Percentiles rank a stretch among this genome's conserved stretches.
phyloP scores from a whole-genome alignment of 371 early-diverging fungal genomes.

The Funneliformis caledonium region DNA sequence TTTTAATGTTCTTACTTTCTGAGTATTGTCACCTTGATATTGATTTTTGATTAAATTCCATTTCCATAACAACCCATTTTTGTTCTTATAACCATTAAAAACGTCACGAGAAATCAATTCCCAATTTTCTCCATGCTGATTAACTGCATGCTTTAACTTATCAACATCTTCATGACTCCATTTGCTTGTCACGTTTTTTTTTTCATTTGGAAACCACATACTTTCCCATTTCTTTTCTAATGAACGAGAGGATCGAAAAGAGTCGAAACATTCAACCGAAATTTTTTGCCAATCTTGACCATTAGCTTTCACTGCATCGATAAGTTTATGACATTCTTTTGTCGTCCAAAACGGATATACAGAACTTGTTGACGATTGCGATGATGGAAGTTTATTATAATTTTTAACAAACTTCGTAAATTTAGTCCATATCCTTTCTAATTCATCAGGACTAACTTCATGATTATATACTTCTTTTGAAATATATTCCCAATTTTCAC shows the following conservation, averaged over 20 bases:
- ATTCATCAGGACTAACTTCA: background rate
- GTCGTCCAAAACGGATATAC: conserved; percentile 23
- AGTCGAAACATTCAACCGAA: background rate
- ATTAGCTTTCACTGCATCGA: background rate
- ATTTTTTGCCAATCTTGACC: conserved; percentile 20
- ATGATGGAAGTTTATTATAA: too few relatives aligned
- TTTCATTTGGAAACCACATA: background rate
- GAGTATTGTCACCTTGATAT: too few relatives aligned
- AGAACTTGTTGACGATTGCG: too few relatives aligned
- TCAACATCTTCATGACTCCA: too few relatives aligned
- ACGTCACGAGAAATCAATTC: background rate
- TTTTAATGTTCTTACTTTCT: too few relatives aligned
- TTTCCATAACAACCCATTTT: background rate
- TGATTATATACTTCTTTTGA: background rate
- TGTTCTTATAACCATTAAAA: too few relatives aligned
- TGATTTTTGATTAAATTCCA: too few relatives aligned
- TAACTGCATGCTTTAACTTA: background rate
- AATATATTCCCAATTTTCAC: conserved; percentile 5
- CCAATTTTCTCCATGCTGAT: background rate
- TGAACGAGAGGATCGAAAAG: fast-evolving
- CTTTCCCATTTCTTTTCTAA: background rate
- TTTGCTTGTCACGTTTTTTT: background rate
- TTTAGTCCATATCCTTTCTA: background rate
- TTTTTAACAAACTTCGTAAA: too few relatives aligned
- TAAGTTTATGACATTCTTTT: conserved; percentile 4